A percentile compares a stretch with the other conserved stretches of the same genome.
These are phyloP conservation scores for Wickerhamomyces sp. DNA, from an alignment of 1,139 yeast species.

Conservation along the genomic window DNA sequence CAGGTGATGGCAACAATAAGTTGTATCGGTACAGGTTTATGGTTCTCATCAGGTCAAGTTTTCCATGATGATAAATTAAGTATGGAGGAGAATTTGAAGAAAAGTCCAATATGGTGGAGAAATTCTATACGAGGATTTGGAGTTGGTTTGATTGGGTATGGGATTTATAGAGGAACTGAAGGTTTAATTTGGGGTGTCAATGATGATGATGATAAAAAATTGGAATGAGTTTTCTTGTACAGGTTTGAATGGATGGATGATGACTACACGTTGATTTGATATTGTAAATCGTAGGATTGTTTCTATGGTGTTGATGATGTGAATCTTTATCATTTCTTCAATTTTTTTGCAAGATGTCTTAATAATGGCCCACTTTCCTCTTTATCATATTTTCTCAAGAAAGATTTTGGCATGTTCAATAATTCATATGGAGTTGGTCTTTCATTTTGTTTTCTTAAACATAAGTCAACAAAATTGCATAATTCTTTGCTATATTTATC, in stretches of 20 bases:
- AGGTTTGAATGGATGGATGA: background rate
- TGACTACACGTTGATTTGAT: background rate
- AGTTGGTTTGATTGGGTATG: conserved; percentile 45
- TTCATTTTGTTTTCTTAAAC: conserved; percentile 59
- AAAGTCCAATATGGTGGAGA: conserved; percentile 59
- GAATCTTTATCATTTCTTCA: background rate
- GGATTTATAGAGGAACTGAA: conserved; percentile 52
- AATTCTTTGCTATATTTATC: conserved; percentile 35
- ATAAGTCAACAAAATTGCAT: conserved; percentile 57
- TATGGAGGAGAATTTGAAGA: conserved; percentile 28
- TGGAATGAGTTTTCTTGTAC: too few species aligned
- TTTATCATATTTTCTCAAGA: conserved; percentile 19
- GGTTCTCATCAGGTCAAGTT: conserved; percentile 48
- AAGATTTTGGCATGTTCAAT: conserved; percentile 28
- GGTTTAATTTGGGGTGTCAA: conserved; percentile 44
- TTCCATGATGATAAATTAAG: conserved; percentile 35
- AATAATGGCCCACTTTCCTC: conserved; percentile 22
- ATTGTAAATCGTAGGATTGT: background rate
- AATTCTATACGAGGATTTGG: conserved; percentile 46
- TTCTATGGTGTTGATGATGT: background rate
- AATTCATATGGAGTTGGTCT: conserved; percentile 61
- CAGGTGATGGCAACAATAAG: conserved; percentile 56
- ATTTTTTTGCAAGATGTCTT: conserved; percentile 24
- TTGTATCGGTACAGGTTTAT: conserved; percentile 54
- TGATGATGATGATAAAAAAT: conserved; percentile 23